A percentile compares a stretch with the other conserved stretches of the same genome.
phyloP scores from a whole-genome alignment of 2,329 filamentous ascomycete species.

The Monosporascus ibericus region DNA sequence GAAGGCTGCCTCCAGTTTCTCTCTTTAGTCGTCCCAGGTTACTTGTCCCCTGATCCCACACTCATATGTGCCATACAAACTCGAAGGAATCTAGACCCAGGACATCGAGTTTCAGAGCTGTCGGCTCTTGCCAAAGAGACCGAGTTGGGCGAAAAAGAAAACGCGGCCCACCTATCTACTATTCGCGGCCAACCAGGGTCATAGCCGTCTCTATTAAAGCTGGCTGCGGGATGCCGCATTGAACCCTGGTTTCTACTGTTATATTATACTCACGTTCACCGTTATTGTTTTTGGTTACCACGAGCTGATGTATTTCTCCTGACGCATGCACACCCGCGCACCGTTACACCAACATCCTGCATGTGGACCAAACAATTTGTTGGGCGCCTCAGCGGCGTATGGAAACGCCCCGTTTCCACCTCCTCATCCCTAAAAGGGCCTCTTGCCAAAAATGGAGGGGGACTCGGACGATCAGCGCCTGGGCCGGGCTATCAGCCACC shows the following conservation, averaged over 20 bases:
- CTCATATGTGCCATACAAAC: neutral
- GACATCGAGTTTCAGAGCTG: too few relatives aligned
- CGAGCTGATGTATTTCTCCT: neutral
- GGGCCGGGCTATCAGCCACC: constrained; percentile 9
- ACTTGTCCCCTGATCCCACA: neutral
- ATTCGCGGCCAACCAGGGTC: neutral
- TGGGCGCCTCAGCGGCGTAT: constrained; percentile 11
- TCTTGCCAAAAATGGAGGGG: constrained; percentile 5
- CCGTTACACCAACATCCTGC: neutral
- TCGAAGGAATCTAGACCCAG: too few relatives aligned
- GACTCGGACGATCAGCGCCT: constrained; percentile 7
- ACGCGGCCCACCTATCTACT: neutral
- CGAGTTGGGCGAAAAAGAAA: neutral
- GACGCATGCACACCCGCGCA: neutral
- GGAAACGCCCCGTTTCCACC: constrained; percentile 13
- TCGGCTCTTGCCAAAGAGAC: neutral
- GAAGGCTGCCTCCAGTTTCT: neutral
- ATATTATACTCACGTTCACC: neutral
- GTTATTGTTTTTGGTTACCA: neutral
- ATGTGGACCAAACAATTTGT: constrained; percentile 17
- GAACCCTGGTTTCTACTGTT: neutral
- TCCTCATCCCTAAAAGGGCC: constrained; percentile 10
- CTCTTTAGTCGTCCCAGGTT: neutral
- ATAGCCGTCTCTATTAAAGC: neutral
- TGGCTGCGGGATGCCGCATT: neutral